A percentile compares a stretch with the other conserved stretches of the same genome.
phyloP scores from a whole-genome alignment of 345 rosid genomes.

The Sonneratia alba region DNA sequence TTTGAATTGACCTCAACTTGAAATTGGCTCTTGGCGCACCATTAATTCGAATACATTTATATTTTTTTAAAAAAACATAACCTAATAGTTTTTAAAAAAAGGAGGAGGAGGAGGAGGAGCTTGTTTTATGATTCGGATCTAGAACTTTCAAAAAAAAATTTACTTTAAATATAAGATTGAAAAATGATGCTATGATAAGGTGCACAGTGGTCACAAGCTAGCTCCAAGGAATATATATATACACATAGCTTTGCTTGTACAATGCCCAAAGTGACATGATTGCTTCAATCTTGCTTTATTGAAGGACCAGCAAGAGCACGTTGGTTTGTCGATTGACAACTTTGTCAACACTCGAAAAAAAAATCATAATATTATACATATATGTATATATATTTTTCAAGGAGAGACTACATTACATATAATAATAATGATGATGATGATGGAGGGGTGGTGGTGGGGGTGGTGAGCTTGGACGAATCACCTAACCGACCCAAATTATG shows the following conservation, averaged over 20 bases:
- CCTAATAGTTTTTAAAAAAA: too few relatives aligned
- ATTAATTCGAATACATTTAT: too few relatives aligned
- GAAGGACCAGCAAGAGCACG: conserved; percentile 7
- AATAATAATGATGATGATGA: too few relatives aligned
- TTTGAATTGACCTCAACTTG: too few relatives aligned
- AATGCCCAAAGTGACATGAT: conserved; percentile 8
- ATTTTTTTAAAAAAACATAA: too few relatives aligned
- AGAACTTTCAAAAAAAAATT: too few relatives aligned
- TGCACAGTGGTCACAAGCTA: neutral
- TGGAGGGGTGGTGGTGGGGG: too few relatives aligned
- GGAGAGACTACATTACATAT: neutral
- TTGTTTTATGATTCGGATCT: too few relatives aligned
- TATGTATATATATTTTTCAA: neutral
- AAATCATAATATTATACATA: neutral
- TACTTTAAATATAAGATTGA: neutral
- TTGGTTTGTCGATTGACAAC: conserved; percentile 6
- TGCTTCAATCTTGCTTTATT: conserved; percentile 8
- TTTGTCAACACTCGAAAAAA: conserved; percentile 8
- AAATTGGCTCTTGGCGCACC: too few relatives aligned
- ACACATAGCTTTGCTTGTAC: neutral
- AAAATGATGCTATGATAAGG: neutral
- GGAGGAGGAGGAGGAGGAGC: too few relatives aligned
- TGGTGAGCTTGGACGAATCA: too few relatives aligned
- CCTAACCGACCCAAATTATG: too few relatives aligned
- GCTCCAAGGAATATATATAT: neutral